Base-by-base conservation (phyloP, 192 early-diverging fungal genomes). In the Rhizoclosmatium sp. region DNA sequence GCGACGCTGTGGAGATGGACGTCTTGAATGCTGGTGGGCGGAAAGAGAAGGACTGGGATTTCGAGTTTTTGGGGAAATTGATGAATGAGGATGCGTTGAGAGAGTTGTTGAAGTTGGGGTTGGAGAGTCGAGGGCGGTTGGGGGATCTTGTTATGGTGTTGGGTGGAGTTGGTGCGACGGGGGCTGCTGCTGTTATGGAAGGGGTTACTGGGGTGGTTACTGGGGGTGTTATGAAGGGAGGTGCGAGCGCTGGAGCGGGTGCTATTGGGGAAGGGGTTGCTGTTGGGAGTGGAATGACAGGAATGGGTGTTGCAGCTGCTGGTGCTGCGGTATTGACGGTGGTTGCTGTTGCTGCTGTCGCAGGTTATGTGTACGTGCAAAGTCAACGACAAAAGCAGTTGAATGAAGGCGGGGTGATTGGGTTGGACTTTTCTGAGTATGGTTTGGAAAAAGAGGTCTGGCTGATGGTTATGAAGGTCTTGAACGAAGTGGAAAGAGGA, bases 361-460 rank as follows among this genome's bases (percentile, higher is more conserved):
- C 66, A 4, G 45, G 45, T 0, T 68, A 44, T 46, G 66, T 75
- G 44, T 75, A 75, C 45, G 45, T 59, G 61, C 41, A 46, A 16
- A 16, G 44, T 10, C n/a, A 75, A 39, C n/a, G 58, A 12, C 45
- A 47, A 62, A 59, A 62, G 58, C 72, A 60, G 44, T 49, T 75
- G 59, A 47, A 45, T n/a, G 72, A 75, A 45, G 72, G 72, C 4
- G 72, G 72, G 1, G 19, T 75, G 16, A 21, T 75, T n/a, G 72
- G 72, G 19, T 40, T 75, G 42, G 72, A 75, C 40, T 75, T 75
- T 75, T 61, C 59, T 16, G 45, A 75, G 59, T 75, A 42, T 39
- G 56, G 45, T 12, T 16, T 75, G 16, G 72, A 75, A 62, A 75
- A 49, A 59, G 72, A 31, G 10, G 47, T 62, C 1, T 75, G 72